Evolutionary conservation across 441 rosid genomes (phyloP).

Genomic region (Bruguiera hainesii): DNA sequence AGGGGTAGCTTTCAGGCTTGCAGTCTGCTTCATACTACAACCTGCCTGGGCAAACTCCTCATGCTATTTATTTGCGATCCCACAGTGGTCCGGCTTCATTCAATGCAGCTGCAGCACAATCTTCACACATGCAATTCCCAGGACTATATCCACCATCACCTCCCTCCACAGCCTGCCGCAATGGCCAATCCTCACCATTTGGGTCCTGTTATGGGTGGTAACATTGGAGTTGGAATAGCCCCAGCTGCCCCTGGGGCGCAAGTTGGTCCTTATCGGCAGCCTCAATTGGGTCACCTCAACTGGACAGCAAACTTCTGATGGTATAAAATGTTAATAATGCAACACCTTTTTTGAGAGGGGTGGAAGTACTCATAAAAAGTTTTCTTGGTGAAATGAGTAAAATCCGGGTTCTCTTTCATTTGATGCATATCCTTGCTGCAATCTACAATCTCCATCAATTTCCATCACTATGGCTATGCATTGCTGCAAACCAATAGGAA

Average conservation of each 20-base stretch:
- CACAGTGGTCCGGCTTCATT: constrained; percentile 75
- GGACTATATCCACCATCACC: constrained; percentile 62
- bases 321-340: constrained; percentile 25
- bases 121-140: constrained; percentile 88
- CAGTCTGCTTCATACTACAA: constrained; percentile 77
- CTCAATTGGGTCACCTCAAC: constrained; percentile 84
- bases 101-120: constrained; percentile 71
- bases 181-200: constrained; percentile 73
- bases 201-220: constrained; percentile 72
- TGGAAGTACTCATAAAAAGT: constrained; percentile 48
- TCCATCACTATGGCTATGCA: background rate
- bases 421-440: constrained; percentile 37
- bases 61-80: constrained; percentile 69
- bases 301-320: constrained; percentile 83
- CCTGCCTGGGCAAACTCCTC: constrained; percentile 79
- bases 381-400: constrained; percentile 47
- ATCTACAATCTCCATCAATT: no score
- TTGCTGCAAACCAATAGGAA: no score
- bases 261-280: constrained; percentile 69
- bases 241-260: constrained; percentile 71
- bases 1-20: constrained; percentile 59
- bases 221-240: constrained; percentile 74
- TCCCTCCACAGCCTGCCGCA: constrained; percentile 62
- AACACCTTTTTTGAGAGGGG: constrained; percentile 46
- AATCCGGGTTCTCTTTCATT: constrained; percentile 34